Evolutionary conservation across 306 rosid genomes (phyloP).

Genomic region (Bauhinia variegata): DNA sequence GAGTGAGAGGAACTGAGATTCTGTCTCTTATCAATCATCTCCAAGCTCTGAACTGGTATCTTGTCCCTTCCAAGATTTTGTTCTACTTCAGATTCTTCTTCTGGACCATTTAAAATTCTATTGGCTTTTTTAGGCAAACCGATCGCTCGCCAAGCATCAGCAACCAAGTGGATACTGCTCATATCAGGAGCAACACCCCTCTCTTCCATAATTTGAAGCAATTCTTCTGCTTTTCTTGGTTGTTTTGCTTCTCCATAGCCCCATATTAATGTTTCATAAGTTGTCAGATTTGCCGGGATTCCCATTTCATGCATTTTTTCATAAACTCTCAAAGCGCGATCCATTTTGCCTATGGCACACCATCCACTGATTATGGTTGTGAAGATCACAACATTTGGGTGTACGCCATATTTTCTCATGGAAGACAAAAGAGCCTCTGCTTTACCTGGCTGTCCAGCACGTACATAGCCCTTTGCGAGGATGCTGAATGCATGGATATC

Average conservation of each 20-base stretch:
- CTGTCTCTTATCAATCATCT: too few species aligned
- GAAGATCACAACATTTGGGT: conserved; percentile 89
- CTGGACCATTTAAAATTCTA: conserved; percentile 50
- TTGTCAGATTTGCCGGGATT: conserved; percentile 66
- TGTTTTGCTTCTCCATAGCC: conserved; percentile 94
- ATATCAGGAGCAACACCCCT: conserved; percentile 60
- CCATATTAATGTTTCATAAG: conserved; percentile 95
- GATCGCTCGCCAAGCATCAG: conserved; percentile 85
- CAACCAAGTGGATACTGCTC: conserved; percentile 72
- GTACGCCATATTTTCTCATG: conserved; percentile 69
- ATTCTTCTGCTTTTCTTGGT: conserved; percentile 90
- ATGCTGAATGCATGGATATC: conserved; percentile 84
- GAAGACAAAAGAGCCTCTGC: conserved; percentile 71
- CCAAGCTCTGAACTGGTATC: conserved; percentile 43
- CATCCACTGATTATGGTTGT: conserved; percentile 94
- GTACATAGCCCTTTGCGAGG: conserved; percentile 93
- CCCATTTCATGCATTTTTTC: conserved; percentile 69
- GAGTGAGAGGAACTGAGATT: too few species aligned
- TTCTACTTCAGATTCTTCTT: conserved; percentile 40
- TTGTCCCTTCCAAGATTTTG: conserved; percentile 34
- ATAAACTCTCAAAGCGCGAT: conserved; percentile 55
- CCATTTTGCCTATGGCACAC: conserved; percentile 87
- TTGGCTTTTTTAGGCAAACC: conserved; percentile 64
- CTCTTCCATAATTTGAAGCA: conserved; percentile 68
- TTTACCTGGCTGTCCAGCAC: conserved; percentile 71